Conservation (phyloP, 2,329 filamentous ascomycete species). For the Elsinoe australis region DNA sequence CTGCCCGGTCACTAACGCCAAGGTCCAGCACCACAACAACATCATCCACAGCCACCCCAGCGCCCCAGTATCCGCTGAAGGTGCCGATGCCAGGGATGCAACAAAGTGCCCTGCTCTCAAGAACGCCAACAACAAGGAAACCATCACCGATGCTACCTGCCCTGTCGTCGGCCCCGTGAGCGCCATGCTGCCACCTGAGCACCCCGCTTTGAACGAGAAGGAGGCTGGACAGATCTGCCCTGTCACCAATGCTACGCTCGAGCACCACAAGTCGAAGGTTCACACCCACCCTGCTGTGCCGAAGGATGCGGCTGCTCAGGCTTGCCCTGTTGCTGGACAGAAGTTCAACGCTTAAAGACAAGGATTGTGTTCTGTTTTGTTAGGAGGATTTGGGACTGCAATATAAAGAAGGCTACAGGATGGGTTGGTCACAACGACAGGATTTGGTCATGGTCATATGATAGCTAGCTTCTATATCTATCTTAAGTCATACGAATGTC, state of each 20-base stretch:
- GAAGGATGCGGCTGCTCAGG: conserved; percentile 31
- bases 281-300: conserved; percentile 35
- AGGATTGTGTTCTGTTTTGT: neutral
- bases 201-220: conserved; percentile 35
- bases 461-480: no score
- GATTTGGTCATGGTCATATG: no score
- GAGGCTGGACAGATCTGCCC: conserved; percentile 36
- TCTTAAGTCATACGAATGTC: no score
- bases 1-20: conserved; percentile 41
- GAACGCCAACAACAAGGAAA: conserved; percentile 31
- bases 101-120: conserved; percentile 38
- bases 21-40: conserved; percentile 39
- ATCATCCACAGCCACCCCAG: conserved; percentile 36
- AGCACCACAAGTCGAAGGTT: conserved; percentile 38
- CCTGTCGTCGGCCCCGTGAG: conserved; percentile 39
- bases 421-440: no score
- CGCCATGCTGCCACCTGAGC: conserved; percentile 36
- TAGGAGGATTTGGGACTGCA: no score
- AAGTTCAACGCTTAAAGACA: neutral
- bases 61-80: conserved; percentile 28
- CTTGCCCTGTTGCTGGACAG: conserved; percentile 38
- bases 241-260: conserved; percentile 31
- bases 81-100: conserved; percentile 28
- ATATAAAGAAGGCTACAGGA: no score
- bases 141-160: conserved; percentile 38